A percentile compares a stretch with the other conserved stretches of the same genome.
phyloP scores from a whole-genome alignment of 805 yeast genomes.

The Starmerella apicola region DNA sequence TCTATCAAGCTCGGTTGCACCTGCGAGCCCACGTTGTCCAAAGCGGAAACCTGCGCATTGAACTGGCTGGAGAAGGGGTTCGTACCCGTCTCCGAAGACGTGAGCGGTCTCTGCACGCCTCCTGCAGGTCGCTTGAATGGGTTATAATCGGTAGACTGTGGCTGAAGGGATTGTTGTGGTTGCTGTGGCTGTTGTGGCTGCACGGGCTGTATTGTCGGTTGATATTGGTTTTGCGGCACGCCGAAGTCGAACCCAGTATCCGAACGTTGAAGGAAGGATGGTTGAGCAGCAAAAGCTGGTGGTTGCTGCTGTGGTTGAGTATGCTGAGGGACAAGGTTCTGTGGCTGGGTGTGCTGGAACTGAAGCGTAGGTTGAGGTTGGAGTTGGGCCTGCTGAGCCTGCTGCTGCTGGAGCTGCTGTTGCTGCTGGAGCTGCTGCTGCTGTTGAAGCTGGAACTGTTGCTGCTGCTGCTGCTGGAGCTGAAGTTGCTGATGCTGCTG shows the following conservation, averaged over 20 bases:
- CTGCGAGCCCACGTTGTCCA: conserved; percentile 7
- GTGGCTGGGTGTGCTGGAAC: conserved; percentile 22
- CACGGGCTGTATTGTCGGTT: conserved; percentile 7
- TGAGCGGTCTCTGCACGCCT: conserved; percentile 3
- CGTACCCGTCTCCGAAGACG: conserved; percentile 6
- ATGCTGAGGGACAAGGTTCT: conserved; percentile 6
- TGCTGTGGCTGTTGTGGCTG: conserved; percentile 29
- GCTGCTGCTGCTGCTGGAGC: conserved; percentile 20
- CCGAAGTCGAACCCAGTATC: too few species aligned
- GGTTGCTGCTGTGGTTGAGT: background rate
- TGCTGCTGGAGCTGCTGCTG: conserved; percentile 7
- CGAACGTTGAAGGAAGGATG: background rate
- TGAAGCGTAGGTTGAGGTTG: conserved; percentile 7
- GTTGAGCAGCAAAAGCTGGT: too few species aligned
- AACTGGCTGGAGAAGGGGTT: conserved; percentile 40
- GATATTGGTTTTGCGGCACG: background rate
- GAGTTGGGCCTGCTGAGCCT: conserved; percentile 2
- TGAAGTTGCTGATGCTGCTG: conserved; percentile 14
- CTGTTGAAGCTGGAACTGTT: conserved; percentile 15
- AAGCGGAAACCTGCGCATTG: conserved; percentile 7
- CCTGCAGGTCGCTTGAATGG: conserved; percentile 12
- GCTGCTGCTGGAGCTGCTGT: conserved; percentile 18
- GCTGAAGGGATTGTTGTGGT: conserved; percentile 21
- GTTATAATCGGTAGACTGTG: conserved; percentile 28
- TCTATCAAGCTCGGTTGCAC: conserved; percentile 15